Base-by-base conservation (phyloP, 345 rosid genomes). In the Mercurialis annua region DNA sequence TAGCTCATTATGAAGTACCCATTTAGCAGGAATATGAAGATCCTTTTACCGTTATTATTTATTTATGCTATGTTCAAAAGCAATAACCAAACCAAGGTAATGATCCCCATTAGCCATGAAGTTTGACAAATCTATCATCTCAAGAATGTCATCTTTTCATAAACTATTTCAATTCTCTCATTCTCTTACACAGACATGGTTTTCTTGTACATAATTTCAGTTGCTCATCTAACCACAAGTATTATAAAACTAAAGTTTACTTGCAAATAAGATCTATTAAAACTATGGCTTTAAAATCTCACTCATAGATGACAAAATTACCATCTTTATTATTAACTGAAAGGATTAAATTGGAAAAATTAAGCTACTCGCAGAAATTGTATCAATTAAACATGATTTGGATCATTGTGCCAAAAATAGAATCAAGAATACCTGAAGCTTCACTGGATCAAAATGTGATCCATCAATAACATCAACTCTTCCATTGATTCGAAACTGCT, bases 401-500 rank as follows among this genome's bases (percentile, higher is more conserved):
- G 21, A 4, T 30, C 16, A 30, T 18, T 10, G 2, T 18, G 49
- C 31, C 16, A 14, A 40, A 14, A 40, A 23, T 2, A 24, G 10
- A 42, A 6, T 54, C 14, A 55, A 2, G 20, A 23, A 44, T 46
- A 91, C 99, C 96, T 89, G 83, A 76, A 85, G 84, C 76, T 86
- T 89, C 17, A 26, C 26, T n/a, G 77, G 74, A 71, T 90, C 91
- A 51, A 84, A 73, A 80, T 82, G 84, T 2, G 77, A 83, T 10
- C 78, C 87, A 65, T 91, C 92, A 59, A 94, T 80, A 52, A 94
- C 75, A 71, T 86, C 95, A 65, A 87, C 70, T 67, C 69, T 83
- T 78, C 97, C 97, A 67, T 52, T 85, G 74, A 94, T 94, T 54
- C 96, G 86, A 67, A 91, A 90, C 70, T 89, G 97, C 84, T 91